Base-by-base conservation (phyloP, 345 rosid genomes). In the Acer campestre region DNA sequence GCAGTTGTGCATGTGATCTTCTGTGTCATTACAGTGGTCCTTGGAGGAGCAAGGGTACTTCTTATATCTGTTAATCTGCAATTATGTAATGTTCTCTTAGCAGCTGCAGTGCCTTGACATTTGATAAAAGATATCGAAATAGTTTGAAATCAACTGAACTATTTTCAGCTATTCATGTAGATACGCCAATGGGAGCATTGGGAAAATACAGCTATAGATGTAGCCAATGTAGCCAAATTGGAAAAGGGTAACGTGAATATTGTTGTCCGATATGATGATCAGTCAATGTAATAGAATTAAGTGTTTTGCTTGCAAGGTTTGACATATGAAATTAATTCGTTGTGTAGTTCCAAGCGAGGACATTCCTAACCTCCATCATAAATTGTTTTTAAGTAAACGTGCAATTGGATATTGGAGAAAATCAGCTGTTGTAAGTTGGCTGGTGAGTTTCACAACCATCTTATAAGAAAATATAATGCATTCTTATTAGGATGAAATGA, bases 1-100 rank as follows among this genome's bases (percentile, higher is more conserved):
- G 98, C 98, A 20, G 84, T 95, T 63, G 88, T 92, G 64, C 98
- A 95, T 49, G 94, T 87, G 46, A 77, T 90, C 78, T 95, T 92
- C 83, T 95, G 98, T 48, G 94, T 73, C 64, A 73, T 84, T 29
- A 95, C 97, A 7, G 89, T 92, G 93, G 78, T 90, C 83, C 95
- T 95, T 61, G 97, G 93, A 72, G 89, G 91, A 61, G 87, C 88
- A 53, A 88, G 89, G 93, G 98, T 95, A 88, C 29, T 7, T 49
- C 67, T 73, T 49, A 25, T 48, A 68, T 70, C 8, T 51, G 23
- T 13, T 46, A 35, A 58, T 16, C 38, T 14, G 17, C 7, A 22
- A 44, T 68, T 48, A 7, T 29, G 6, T 25, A 31, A 42, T n/a
- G 17, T 46, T 70, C 51, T 53, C 5, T 6, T 18, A 53, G n/a